phyloP scores from a whole-genome alignment of 345 rosid species.

The Dipteronia sinensis region DNA sequence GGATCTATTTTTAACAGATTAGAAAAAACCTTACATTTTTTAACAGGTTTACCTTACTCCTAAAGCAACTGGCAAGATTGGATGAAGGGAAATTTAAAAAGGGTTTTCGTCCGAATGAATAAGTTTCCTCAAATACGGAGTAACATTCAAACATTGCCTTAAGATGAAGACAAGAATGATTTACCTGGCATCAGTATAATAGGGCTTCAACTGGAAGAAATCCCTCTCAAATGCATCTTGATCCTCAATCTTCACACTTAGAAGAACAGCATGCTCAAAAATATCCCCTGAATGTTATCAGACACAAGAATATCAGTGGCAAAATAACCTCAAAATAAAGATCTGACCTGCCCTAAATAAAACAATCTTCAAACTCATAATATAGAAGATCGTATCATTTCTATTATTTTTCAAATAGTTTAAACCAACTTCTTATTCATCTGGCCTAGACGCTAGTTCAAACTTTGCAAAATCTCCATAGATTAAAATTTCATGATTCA shows the following conservation, averaged over 20 bases:
- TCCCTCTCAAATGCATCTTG: slow-evolving; percentile 97
- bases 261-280: slow-evolving; percentile 87
- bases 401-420: background rate
- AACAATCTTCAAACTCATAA: background rate
- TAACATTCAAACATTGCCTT: background rate
- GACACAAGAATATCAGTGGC: slow-evolving; percentile 10
- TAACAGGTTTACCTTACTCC: background rate
- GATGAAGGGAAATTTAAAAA: background rate
- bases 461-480: background rate
- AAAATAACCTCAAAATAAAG: background rate
- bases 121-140: background rate
- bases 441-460: no score
- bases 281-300: slow-evolving; percentile 64
- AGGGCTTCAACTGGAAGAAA: slow-evolving; percentile 93
- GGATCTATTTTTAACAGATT: background rate
- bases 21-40: background rate
- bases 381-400: background rate
- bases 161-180: background rate
- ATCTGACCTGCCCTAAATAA: background rate
- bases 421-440: background rate
- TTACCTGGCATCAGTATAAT: slow-evolving; percentile 90
- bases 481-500: background rate
- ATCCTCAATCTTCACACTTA: slow-evolving; percentile 86
- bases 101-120: background rate
- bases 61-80: background rate